Evolutionary conservation across 768 basidiomycete genomes (phyloP), one percentile per base, ranked within the genome.

Genomic region (Imleria badia): DNA sequence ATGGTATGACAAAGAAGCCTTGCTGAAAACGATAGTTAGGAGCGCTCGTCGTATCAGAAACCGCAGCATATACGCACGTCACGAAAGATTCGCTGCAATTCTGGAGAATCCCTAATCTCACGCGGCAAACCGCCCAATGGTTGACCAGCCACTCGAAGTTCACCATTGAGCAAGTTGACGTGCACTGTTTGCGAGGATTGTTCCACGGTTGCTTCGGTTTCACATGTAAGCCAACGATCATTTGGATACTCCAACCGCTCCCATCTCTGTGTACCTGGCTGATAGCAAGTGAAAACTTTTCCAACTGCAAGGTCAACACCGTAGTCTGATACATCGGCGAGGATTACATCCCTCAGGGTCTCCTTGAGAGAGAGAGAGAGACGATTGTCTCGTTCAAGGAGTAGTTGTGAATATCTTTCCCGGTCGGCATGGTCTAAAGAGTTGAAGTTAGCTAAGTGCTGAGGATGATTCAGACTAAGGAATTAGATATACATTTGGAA

Each of bases 341-440:
- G 23, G 19, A 55, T 57, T 3, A 9, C 22, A 34, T 39, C 31
- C 1, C 44, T 26, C 31, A 60, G 9, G 4, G 50, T 17, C 0
- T 38, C 29, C 48, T 69, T 60, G 13, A 72, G 23, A 12, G 42
- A 40, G n/a, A 59, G 49, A 6, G 70, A 58, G 8, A 70, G 41
- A 29, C 68, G 63, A 22, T 56, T 29, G 42, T 72, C 62, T 13
- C 70, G 60, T 20, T 65, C 49, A 13, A 65, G 42, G 14, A 65
- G 48, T 5, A 47, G 39, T 26, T 4, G 8, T 17, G 36, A 6
- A 26, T 26, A 5, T n/a, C n/a, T n/a, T n/a, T n/a, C n/a, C n/a
- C n/a, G n/a, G n/a, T n/a, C n/a, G n/a, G n/a, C n/a, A n/a, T n/a
- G n/a, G n/a, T n/a, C 36, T 26, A 59, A 48, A 26, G 26, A 26